A percentile compares a stretch with the other conserved stretches of the same genome.
Conservation (phyloP, 371 early-diverging fungal genomes). For the Umbelopsis sp. region DNA sequence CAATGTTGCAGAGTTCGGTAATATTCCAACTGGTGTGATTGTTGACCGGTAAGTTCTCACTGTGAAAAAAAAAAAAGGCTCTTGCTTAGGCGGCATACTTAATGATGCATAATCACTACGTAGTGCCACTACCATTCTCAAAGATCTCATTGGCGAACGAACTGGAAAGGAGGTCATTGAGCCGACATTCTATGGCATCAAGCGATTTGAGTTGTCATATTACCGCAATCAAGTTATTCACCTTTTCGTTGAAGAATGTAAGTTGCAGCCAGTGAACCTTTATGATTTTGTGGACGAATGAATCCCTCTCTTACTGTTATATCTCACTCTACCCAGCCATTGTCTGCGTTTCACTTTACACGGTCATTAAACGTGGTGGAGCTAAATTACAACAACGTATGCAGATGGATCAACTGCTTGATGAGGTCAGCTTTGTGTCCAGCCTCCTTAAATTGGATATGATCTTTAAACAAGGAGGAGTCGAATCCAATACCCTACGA, state of each 20-base stretch:
- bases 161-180: constrained; percentile 75
- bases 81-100: neutral
- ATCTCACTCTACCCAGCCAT: constrained; percentile 49
- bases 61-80: neutral
- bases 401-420: constrained; percentile 54
- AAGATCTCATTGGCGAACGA: constrained; percentile 77
- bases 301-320: neutral
- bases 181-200: constrained; percentile 84
- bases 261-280: neutral
- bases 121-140: constrained; percentile 68
- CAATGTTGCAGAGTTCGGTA: constrained; percentile 82
- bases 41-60: constrained; percentile 58
- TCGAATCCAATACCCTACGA: constrained; percentile 70
- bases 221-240: constrained; percentile 90
- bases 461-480: constrained; percentile 81
- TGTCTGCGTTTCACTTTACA: constrained; percentile 78
- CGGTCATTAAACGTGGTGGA: constrained; percentile 78
- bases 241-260: constrained; percentile 78
- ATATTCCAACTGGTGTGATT: constrained; percentile 65
- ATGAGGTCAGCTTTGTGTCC: constrained; percentile 79
- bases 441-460: constrained; percentile 83
- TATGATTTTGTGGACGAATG: neutral
- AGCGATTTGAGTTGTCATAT: constrained; percentile 85
- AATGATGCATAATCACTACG: constrained; percentile 21
- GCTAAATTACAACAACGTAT: constrained; percentile 64